Conservation (phyloP, 75 land plant species). For the Larix kaempferi region DNA sequence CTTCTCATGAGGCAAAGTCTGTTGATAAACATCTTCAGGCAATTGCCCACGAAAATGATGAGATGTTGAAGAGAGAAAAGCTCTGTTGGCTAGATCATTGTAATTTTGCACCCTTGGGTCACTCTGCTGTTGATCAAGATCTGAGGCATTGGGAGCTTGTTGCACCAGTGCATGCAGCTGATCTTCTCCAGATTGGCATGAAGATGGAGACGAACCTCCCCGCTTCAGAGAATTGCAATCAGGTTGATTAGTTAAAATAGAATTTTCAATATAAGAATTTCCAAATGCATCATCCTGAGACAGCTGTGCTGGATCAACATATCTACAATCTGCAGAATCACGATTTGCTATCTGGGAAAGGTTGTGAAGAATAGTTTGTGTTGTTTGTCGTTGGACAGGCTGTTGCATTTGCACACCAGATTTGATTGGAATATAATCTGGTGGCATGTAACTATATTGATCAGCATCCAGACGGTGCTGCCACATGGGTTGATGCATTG, state of each 20-base stretch:
- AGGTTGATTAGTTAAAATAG: background rate
- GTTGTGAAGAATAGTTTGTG: background rate
- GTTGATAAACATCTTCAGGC: constrained; percentile 25
- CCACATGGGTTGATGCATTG: background rate
- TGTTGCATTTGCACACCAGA: constrained; percentile 6
- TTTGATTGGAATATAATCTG: background rate
- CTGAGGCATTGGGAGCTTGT: background rate
- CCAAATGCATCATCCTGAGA: background rate
- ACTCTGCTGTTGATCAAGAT: background rate
- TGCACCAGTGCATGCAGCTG: background rate
- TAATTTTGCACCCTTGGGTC: constrained; percentile 1
- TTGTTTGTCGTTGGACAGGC: background rate
- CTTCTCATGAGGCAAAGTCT: constrained; percentile 28
- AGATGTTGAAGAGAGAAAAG: constrained; percentile 12
- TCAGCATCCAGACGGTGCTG: background rate
- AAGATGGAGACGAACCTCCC: background rate
- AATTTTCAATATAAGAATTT: background rate
- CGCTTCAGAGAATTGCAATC: background rate
- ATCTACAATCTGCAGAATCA: background rate
- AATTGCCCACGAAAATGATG: constrained; percentile 20
- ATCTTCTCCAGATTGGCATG: background rate
- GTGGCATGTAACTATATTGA: constrained; percentile 10
- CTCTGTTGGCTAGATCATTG: background rate
- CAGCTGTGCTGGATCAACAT: background rate
- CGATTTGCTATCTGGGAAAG: background rate